Base-by-base conservation (phyloP, 176 grass and related monocot genomes). In the Olyra latifolia region DNA sequence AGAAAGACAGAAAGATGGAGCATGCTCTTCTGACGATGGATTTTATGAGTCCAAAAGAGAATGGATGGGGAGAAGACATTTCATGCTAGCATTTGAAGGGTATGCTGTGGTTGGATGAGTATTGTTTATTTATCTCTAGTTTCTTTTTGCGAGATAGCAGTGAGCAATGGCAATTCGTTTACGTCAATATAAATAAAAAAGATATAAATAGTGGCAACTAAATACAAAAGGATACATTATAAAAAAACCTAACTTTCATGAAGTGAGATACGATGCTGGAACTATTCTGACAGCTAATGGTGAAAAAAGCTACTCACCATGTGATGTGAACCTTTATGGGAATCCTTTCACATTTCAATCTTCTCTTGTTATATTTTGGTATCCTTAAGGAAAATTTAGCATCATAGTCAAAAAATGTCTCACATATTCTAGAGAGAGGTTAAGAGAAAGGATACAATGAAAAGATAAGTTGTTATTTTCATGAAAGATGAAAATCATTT, bases 1-100 rank as follows among this genome's bases (percentile, higher is more conserved):
- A 79, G 87, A 90, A 56, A 88, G 86, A 83, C 76, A 89, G 58
- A 93, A 82, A 73, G 88, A 92, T 80, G 83, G 86, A 64, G 16
- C 76, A 67, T 60, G 74, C 69, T 91, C 78, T 73, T 84, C 66
- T 70, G 89, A 49, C 80, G 86, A 89, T 76, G 95, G 95, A 76
- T 98, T 98, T 74, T 98, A 98, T 7, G 95, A 98, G 79, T 98
- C 92, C 60, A 91, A 65, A 82, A 92, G 93, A 81, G 95, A 98
- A 83, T 98, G 95, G 92, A 85, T 92, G 95, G 95, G 95, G 6
- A 90, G 84, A 81, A 86, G 90, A n/a, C 95, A 98, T 66, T 91
- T 87, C 60, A 85, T 94, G 45, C 83, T 98, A 71, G 92, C 95
- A 68, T 87, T 90, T 78, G 92, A 98, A 84, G 83, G 91, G 94